Base-by-base conservation (phyloP, 2,329 filamentous ascomycete species). In the Epichloe bromicola region DNA sequence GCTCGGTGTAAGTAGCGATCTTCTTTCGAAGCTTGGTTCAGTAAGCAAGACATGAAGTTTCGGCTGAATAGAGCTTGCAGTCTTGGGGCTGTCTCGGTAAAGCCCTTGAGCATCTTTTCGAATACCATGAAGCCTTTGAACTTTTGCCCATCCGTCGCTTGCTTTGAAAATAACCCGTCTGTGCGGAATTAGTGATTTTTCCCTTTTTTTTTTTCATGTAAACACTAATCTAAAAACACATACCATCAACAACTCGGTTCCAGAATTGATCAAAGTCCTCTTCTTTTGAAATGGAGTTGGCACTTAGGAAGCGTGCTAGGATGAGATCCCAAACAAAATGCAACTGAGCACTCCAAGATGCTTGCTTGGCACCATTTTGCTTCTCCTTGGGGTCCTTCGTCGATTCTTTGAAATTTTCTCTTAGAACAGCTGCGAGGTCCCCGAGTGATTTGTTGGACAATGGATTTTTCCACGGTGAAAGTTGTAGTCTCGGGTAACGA, bases 91-190 rank as follows among this genome's bases (percentile, higher is more conserved):
- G 65, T 78, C 63, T 60, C 72, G 34, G 73, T 70, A 8, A 77
- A 66, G 3, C 71, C 70, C 43, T 75, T 70, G 4, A 96, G 69
- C 58, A 89, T 79, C 61, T 85, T 87, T 59, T 85, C 82, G 60
- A 96, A 88, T 2, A 97, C 78, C 60, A 90, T 81, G 67, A 97
- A 91, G 0, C 93, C 93, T 66, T 88, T 89, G 61, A 88, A 88
- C 67, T 96, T 97, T 51, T 94, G 85, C 58, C 90, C 88, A 42
- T 90, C 82, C 1, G 89, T 94, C 7, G 90, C 85, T 11, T 78
- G 81, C 51, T 84, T 80, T 5, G 87, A 84, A 63, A 97, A 96
- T 3, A 96, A 75, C 8, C 86, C 85, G 63, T 91, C 86, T 91
- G 55, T 0, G 44, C 6, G 42, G 46, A 39, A 58, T 66, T 55